Evolutionary conservation across 2,329 filamentous ascomycete species (phyloP), one percentile per base, ranked within the genome.

Genomic region (Colletotrichum sp.): DNA sequence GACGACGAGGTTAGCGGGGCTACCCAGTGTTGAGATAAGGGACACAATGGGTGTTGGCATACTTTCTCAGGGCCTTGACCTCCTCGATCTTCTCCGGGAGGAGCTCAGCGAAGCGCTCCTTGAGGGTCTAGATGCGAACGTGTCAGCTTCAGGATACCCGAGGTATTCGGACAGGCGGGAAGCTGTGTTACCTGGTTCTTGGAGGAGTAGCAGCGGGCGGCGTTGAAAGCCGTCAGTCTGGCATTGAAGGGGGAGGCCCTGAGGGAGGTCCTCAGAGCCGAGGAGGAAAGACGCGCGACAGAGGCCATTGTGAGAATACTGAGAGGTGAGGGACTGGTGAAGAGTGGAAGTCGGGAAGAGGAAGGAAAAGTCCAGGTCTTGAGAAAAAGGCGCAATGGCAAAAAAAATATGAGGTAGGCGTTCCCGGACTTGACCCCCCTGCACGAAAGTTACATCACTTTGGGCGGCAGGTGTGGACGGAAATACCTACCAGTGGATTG

Each of bases 1-100:
- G 55, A 63, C 36, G 68, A 65, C 72, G 49, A 63, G 62, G 75
- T 81, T 77, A 82, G 78, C 52, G 34, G 26, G n/a, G 44, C 44
- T 68, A 59, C 24, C 15, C 59, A 30, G 21, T 18, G 59, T 71
- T 34, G 75, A 62, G 65, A 77, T 68, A 78, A 72, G 69, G 66
- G 49, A 68, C 12, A 12, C 26, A 57, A 69, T 65, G 77, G 77
- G 57, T 77, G 68, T 71, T 59, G 73, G 88, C 94, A 86, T 90
- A 98, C 95, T 98, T 98, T 88, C 95, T 93, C 84, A 99, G 93
- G 88, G 95, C 93, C 95, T 99, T 99, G 91, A 99, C 96, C 93
- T 99, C 95, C 90, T 99, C 97, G 85, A 98, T 94, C 93, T 99
- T 98, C 87, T 93, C 95, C 82, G 97, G 97, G 79, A 99, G 91